Base-by-base conservation (phyloP, 768 basidiomycete species). In the Collybia sp. region DNA sequence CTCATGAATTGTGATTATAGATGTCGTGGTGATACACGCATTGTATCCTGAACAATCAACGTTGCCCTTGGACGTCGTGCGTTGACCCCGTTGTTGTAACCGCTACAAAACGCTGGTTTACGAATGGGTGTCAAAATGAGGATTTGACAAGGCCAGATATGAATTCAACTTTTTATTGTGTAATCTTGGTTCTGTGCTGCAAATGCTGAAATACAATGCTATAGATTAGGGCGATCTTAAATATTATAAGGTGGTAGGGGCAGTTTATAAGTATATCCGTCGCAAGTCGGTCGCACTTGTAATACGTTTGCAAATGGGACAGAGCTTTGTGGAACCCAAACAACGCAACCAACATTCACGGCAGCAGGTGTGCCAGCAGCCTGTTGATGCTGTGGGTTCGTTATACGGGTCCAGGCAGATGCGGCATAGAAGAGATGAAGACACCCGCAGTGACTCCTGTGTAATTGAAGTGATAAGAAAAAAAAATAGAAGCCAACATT, bases 141-240 rank as follows among this genome's bases (percentile, higher is more conserved):
- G 87, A 89, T 60, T 65, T 58, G 75, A 77, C 75, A 73, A 90
- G 88, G 88, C 88, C 88, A 91, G 88, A 90, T 88, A 83, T 91
- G 88, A 91, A 68, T 69, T 57, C 49, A 46, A 48, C 47, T 49
- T 35, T 49, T 43, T 50, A 25, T 25, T 25, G 25, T 25, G 25
- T 8, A 25, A 25, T 25, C 8, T 25, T 25, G 25, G 25, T 25
- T 25, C 18, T 42, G 37, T 36, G 33, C 35, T 38, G 3, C 15
- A 31, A n/a, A 18, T 45, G 35, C 44, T 15, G 18, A 16, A 37
- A 45, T 37, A 25, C 15, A 41, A 47, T 6, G 11, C 1, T 12
- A 15, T 19, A 30, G 33, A 35, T 16, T 18, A 46, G 34, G 41
- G 20, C 4, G 25, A 25, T 25, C 25, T 39, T 42, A 52, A 15